phyloP scores from a whole-genome alignment of 176 grass and related monocot species.

The Triticum turgidum region DNA sequence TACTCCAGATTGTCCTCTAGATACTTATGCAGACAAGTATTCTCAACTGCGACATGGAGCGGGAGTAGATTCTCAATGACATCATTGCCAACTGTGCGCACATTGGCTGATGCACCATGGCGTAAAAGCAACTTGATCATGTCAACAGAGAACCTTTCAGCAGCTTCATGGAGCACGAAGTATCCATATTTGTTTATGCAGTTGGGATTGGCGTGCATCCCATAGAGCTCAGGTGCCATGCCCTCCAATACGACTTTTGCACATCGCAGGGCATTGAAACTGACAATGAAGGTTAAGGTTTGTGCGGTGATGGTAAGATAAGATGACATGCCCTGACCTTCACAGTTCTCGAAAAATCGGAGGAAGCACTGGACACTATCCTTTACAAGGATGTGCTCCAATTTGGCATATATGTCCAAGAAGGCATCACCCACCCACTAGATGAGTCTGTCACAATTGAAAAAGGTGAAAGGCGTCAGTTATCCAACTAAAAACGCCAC shows the following conservation, averaged over 20 bases:
- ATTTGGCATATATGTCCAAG: background rate
- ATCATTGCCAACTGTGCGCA: slow-evolving; percentile 8
- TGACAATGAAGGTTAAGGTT: background rate
- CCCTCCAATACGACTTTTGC: background rate
- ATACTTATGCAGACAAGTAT: slow-evolving; percentile 37
- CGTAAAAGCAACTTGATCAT: slow-evolving; percentile 36
- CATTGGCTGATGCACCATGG: slow-evolving; percentile 9
- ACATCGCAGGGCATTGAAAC: background rate
- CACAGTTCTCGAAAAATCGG: background rate
- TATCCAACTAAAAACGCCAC: background rate
- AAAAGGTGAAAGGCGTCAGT: background rate
- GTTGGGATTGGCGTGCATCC: slow-evolving; percentile 20
- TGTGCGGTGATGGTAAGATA: background rate
- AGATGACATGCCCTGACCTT: background rate
- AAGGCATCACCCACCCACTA: background rate
- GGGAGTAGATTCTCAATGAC: slow-evolving; percentile 27
- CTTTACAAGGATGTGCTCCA: background rate
- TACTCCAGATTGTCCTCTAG: slow-evolving; percentile 16
- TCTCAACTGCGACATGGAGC: slow-evolving; percentile 31
- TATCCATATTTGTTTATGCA: slow-evolving; percentile 23
- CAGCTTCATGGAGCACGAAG: slow-evolving; percentile 22
- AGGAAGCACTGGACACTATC: background rate
- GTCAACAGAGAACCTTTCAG: slow-evolving; percentile 26
- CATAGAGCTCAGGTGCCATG: background rate
- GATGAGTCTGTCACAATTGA: background rate